A percentile compares a stretch with the other conserved stretches of the same genome.
phyloP scores from a whole-genome alignment of 805 yeast genomes.

The Saccharomycopsis olivae region DNA sequence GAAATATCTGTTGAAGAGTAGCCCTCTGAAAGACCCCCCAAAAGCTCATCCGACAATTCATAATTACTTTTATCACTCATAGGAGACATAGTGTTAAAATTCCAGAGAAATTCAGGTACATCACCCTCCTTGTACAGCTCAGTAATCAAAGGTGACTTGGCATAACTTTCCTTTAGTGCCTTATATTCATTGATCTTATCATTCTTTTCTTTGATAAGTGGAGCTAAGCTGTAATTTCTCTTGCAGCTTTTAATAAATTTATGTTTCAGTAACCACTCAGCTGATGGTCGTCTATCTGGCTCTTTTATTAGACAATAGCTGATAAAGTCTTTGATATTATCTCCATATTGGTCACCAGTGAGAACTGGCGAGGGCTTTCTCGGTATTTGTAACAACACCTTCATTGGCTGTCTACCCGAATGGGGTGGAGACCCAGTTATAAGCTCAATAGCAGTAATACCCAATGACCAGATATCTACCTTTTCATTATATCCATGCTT shows the following conservation, averaged over 20 bases:
- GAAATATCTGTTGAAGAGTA: not conserved
- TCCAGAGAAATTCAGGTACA: conserved; percentile 7
- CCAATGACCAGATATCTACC: conserved; percentile 94
- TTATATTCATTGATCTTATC: not conserved
- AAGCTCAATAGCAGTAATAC: conserved; percentile 84
- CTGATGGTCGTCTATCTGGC: conserved; percentile 56
- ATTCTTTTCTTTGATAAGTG: conserved; percentile 30
- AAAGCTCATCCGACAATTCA: conserved; percentile 7
- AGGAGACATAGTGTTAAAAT: conserved; percentile 5
- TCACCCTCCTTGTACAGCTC: not conserved
- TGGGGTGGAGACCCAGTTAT: conserved; percentile 77
- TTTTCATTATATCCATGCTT: conserved; percentile 64
- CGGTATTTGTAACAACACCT: conserved; percentile 64
- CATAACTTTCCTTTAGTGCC: not conserved
- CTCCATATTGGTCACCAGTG: conserved; percentile 29
- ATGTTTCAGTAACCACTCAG: conserved; percentile 41
- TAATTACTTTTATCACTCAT: not conserved
- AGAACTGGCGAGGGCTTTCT: conserved; percentile 51
- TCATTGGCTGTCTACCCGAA: conserved; percentile 62
- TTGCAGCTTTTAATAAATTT: conserved; percentile 36
- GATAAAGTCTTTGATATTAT: conserved; percentile 43
- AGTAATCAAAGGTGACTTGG: not conserved
- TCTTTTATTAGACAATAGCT: conserved; percentile 55
- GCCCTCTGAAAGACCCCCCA: not conserved
- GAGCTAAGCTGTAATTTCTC: conserved; percentile 24